Evolutionary conservation across 148 eudicot species (phyloP).

Genomic region (Beta vulgaris): DNA sequence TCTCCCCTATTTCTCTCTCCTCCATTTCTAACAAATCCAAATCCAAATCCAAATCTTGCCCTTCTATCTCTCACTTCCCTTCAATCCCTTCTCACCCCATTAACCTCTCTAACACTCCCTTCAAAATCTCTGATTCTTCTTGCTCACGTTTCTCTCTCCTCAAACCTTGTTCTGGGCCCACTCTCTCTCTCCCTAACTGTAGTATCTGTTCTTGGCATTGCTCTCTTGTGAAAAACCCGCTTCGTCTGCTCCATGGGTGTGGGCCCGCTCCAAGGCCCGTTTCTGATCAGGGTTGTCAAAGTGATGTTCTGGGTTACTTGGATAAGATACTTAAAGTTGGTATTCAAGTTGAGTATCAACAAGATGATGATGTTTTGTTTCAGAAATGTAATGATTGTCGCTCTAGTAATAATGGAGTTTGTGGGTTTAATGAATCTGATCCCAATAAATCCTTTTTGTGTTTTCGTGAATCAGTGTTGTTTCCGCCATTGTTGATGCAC

Average conservation of each 20-base stretch:
- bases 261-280: conserved; percentile 24
- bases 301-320: conserved; percentile 49
- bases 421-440: conserved; percentile 64
- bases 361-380: conserved; percentile 39
- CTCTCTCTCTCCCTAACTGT: conserved; percentile 43
- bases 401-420: conserved; percentile 35
- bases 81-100: conserved; percentile 44
- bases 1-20: conserved; percentile 48
- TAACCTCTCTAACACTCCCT: conserved; percentile 48
- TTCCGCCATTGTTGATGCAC: conserved; percentile 25
- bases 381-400: conserved; percentile 36
- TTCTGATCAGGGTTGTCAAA: conserved; percentile 46
- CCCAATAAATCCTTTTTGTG: conserved; percentile 49
- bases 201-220: conserved; percentile 55
- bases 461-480: not conserved
- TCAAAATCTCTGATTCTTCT: conserved; percentile 45
- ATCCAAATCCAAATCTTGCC: not conserved
- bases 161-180: conserved; percentile 53
- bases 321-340: conserved; percentile 40
- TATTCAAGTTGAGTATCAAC: conserved; percentile 48
- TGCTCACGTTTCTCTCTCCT: conserved; percentile 59
- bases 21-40: conserved; percentile 28
- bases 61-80: conserved; percentile 20
- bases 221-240: conserved; percentile 49
- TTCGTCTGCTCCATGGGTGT: conserved; percentile 41